phyloP scores from a whole-genome alignment of 2,329 filamentous ascomycete genomes.

The Fusarium sororula region DNA sequence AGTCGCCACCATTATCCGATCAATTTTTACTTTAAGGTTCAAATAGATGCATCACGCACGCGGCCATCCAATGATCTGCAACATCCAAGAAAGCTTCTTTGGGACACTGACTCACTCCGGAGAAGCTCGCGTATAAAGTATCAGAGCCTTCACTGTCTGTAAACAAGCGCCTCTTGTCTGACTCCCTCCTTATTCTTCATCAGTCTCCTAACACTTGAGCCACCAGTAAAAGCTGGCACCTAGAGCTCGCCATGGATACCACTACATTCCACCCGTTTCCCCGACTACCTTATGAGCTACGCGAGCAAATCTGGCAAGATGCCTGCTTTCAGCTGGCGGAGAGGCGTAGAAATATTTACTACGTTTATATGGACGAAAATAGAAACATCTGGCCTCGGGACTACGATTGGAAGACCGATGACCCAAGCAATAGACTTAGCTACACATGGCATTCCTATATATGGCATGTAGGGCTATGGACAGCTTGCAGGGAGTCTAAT shows the following conservation, averaged over 20 bases:
- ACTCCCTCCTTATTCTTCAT: rapidly evolving
- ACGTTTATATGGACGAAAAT: background rate
- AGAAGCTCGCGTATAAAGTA: rapidly evolving
- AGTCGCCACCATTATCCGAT: background rate
- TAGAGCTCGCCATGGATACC: background rate
- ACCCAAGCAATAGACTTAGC: background rate
- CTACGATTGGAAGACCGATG: background rate
- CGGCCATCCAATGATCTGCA: background rate
- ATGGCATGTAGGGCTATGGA: background rate
- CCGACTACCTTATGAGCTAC: background rate
- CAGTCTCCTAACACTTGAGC: background rate
- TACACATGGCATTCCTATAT: background rate
- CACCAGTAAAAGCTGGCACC: background rate
- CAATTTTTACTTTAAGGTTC: background rate
- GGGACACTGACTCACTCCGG: too few relatives aligned
- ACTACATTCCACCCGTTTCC: background rate
- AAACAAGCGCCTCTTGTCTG: rapidly evolving
- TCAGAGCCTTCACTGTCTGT: rapidly evolving
- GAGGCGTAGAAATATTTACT: background rate
- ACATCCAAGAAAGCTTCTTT: background rate
- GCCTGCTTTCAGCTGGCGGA: rapidly evolving
- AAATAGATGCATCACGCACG: background rate
- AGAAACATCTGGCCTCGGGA: background rate
- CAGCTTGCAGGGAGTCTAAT: background rate
- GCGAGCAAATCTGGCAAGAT: background rate